Evolutionary conservation across 495 filamentous ascomycete genomes (phyloP), one percentile per base, ranked within the genome.

Genomic region (Aspergillus sclerotiicarbonarius): DNA sequence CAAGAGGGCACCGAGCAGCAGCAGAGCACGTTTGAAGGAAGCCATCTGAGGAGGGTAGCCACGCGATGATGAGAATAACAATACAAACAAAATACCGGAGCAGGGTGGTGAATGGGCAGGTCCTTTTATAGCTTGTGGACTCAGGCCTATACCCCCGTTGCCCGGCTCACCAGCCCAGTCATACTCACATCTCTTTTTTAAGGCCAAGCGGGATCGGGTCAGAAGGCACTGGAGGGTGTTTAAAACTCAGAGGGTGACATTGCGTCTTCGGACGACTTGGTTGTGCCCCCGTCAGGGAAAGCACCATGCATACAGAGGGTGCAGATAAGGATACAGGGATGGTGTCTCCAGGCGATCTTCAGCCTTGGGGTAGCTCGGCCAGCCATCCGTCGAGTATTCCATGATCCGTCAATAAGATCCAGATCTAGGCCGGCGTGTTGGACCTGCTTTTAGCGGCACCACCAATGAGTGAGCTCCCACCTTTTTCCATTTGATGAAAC

Each of bases 191-290:
- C 32, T 20, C 12, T 33, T 25, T 16, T 37, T 53, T 49, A 30
- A 48, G 39, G 53, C 39, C 20, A 47, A 48, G 53, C 45, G 47
- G 48, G 49, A 55, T 54, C 56, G 63, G 62, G 59, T 54, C 56
- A 15, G 8, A 35, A 45, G 53, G 48, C 25, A 54, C 57, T 6
- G 6, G 30, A 50, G 50, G 46, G 18, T 49, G 21, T 35, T 55
- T 41, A 32, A 62, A 67, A 63, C 65, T 56, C 58, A 54, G 51
- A 63, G 60, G 65, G 65, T 67, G 53, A 67, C 65, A 67, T 62
- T 61, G 65, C 60, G 52, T 62, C 58, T 52, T 56, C 58, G 65
- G 60, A 60, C 53, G 54, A 60, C 54, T 55, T 43, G 31, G 53
- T 62, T 62, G 62, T 64, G 47, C 55, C 48, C 62, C 59, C 25